These are phyloP conservation scores for Eragrostis nindensis DNA, from an alignment of 176 grass and related monocot genomes.

Conservation along the genomic window DNA sequence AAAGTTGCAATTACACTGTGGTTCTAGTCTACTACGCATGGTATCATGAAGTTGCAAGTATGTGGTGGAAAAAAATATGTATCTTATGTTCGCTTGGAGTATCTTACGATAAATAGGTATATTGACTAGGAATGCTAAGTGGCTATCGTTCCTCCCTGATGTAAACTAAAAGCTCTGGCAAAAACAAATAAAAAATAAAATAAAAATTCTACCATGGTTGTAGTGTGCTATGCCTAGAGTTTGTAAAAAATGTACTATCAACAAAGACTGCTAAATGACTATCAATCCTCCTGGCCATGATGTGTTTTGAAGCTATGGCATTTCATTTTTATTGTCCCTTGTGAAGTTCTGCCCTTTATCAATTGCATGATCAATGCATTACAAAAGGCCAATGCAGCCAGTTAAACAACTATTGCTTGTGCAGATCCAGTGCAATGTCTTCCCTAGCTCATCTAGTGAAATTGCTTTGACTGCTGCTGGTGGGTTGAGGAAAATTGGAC, in stretches of 20 bases:
- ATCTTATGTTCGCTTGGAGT: not conserved
- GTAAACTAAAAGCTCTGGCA: not conserved
- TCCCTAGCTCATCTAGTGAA: constrained; percentile 72
- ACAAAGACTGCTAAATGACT: not conserved
- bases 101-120: not conserved
- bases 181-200: not conserved
- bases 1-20: not conserved
- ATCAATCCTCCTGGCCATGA: not conserved
- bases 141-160: not conserved
- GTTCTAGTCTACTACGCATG: constrained; percentile 3
- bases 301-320: not conserved
- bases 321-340: not conserved
- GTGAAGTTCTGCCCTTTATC: constrained; percentile 21
- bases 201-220: not conserved
- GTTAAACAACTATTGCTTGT: constrained; percentile 37
- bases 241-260: not conserved
- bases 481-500: constrained; percentile 80
- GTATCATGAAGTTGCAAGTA: not conserved
- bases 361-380: not conserved
- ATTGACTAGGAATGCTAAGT: not conserved
- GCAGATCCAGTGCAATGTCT: constrained; percentile 95
- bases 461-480: constrained; percentile 81
- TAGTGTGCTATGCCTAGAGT: not conserved
- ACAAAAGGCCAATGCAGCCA: not conserved
- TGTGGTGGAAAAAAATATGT: not conserved